phyloP scores from a whole-genome alignment of 2,329 filamentous ascomycete species.

The Rhinocladiella mackenziei region DNA sequence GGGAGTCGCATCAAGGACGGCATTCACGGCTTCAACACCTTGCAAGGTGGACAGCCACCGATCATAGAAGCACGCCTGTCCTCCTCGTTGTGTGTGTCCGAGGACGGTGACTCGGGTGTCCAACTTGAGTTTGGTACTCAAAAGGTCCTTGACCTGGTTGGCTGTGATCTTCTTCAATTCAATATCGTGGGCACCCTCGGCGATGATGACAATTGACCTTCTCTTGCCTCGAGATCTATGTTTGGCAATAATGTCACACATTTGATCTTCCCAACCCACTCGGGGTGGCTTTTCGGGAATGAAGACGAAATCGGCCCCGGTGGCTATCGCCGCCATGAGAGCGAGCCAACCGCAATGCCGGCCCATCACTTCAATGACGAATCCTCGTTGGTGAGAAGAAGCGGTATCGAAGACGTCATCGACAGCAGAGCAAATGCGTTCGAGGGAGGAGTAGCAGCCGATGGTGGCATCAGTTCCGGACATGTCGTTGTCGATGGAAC shows the following conservation, averaged over 20 bases:
- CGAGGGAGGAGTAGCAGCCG: constrained; percentile 89
- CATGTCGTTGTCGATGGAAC: constrained; percentile 97
- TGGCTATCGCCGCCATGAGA: constrained; percentile 91
- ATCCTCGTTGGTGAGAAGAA: constrained; percentile 91
- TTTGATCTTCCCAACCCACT: constrained; percentile 83
- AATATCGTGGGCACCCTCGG: constrained; percentile 85
- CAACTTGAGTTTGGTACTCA: constrained; percentile 74
- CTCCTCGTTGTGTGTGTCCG: constrained; percentile 95
- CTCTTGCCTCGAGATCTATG: constrained; percentile 87
- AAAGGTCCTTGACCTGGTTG: constrained; percentile 76
- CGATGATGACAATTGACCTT: constrained; percentile 96
- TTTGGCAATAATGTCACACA: constrained; percentile 72
- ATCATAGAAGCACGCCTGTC: constrained; percentile 88
- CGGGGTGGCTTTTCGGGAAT: constrained; percentile 89
- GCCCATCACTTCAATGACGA: constrained; percentile 98
- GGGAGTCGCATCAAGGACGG: constrained; percentile 82
- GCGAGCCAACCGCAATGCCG: constrained; percentile 97
- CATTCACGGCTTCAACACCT: constrained; percentile 88
- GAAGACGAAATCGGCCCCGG: constrained; percentile 93
- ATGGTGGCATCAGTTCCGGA: constrained; percentile 96
- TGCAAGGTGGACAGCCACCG: constrained; percentile 89
- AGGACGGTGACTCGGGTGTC: constrained; percentile 94
- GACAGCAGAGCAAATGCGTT: constrained; percentile 89
- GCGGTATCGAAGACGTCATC: constrained; percentile 92
- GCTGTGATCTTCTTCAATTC: constrained; percentile 80